A percentile compares a stretch with the other conserved stretches of the same genome.
Evolutionary conservation across 495 filamentous ascomycete genomes (phyloP).

Genomic region (Daldinia vernicosa): DNA sequence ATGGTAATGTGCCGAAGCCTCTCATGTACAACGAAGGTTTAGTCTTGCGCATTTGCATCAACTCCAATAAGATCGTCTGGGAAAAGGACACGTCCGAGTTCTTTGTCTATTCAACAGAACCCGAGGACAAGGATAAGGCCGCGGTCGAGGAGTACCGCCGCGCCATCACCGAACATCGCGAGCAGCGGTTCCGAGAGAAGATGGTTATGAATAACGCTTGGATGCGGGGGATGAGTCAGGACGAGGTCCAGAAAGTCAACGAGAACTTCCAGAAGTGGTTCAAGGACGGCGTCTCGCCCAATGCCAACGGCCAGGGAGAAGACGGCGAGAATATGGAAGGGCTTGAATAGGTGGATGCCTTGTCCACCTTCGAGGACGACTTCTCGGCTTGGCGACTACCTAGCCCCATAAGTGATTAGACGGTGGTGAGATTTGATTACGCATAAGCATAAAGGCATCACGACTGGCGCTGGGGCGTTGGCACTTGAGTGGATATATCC

Average conservation of each 20-base stretch:
- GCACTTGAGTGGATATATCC: not conserved
- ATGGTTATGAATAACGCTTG: slow-evolving; percentile 78
- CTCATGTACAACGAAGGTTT: slow-evolving; percentile 77
- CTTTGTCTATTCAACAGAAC: slow-evolving; percentile 57
- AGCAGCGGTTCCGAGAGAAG: slow-evolving; percentile 72
- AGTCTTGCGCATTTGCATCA: slow-evolving; percentile 78
- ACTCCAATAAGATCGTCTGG: slow-evolving; percentile 83
- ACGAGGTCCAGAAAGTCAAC: slow-evolving; percentile 75
- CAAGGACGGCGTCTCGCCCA: slow-evolving; percentile 48
- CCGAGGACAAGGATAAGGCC: slow-evolving; percentile 42
- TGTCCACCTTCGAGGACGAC: not conserved
- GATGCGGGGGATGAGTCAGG: slow-evolving; percentile 76
- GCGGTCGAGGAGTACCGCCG: slow-evolving; percentile 58
- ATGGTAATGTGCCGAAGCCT: slow-evolving; percentile 60
- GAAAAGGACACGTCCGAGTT: slow-evolving; percentile 69
- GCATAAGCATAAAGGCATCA: slow-evolving; percentile 21
- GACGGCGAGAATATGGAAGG: slow-evolving; percentile 43
- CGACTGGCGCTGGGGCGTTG: slow-evolving; percentile 25
- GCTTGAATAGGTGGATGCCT: slow-evolving; percentile 7
- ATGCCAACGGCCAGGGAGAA: slow-evolving; percentile 23
- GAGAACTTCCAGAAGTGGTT: slow-evolving; percentile 65
- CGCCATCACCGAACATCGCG: slow-evolving; percentile 64
- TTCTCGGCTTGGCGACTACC: not conserved
- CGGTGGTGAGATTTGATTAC: slow-evolving; percentile 14
- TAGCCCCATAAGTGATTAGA: not conserved